phyloP scores from a whole-genome alignment of 257 asterid species.

The Agastache rugosa region DNA sequence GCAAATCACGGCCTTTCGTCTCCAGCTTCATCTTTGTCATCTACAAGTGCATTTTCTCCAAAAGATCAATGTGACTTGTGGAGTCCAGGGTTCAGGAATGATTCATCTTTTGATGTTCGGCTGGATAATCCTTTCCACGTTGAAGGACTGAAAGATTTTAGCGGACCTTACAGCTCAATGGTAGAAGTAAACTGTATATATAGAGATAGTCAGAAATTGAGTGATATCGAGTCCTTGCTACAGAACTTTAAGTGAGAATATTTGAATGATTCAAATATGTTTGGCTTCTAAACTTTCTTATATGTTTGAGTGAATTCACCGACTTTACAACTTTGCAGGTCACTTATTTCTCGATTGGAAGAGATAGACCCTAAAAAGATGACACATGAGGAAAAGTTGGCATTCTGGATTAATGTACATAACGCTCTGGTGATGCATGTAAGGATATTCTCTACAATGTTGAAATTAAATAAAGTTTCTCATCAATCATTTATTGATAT shows the following conservation, averaged over 20 bases:
- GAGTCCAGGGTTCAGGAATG: constrained; percentile 86
- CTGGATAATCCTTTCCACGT: constrained; percentile 91
- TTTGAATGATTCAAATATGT: constrained; percentile 4
- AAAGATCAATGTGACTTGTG: constrained; percentile 77
- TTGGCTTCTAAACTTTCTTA: neutral
- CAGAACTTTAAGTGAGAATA: constrained; percentile 73
- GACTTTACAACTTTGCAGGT: constrained; percentile 52
- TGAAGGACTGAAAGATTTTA: constrained; percentile 93
- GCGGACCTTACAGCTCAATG: constrained; percentile 99
- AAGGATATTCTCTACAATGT: constrained; percentile 33
- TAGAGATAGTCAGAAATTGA: constrained; percentile 80
- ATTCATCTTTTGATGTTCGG: constrained; percentile 82
- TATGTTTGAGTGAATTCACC: neutral
- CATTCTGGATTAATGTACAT: constrained; percentile 97
- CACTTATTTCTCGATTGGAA: constrained; percentile 85
- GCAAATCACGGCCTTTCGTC: constrained; percentile 75
- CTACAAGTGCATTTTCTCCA: constrained; percentile 78
- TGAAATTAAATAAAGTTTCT: neutral
- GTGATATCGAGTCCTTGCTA: constrained; percentile 70
- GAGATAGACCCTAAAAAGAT: constrained; percentile 78
- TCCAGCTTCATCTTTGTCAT: constrained; percentile 83
- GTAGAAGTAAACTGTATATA: constrained; percentile 83
- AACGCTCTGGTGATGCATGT: constrained; percentile 99
- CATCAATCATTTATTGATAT: constrained; percentile 18
- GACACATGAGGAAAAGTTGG: constrained; percentile 88